Evolutionary conservation across 2,329 filamentous ascomycete species (phyloP).

Genomic region (Monilinia aucupariae): DNA sequence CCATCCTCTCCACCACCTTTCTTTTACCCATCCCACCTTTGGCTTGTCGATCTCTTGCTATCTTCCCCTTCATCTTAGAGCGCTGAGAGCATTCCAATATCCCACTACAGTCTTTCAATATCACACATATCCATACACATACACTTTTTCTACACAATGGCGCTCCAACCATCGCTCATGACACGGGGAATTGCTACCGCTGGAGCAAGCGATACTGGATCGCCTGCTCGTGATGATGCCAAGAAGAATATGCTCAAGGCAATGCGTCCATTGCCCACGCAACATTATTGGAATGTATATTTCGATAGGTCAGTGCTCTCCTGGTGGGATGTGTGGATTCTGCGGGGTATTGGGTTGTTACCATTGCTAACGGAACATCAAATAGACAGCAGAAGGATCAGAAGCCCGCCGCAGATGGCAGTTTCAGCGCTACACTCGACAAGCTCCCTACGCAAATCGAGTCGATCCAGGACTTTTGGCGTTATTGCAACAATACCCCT

Average conservation of each 20-base stretch:
- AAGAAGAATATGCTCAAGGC: constrained; percentile 79
- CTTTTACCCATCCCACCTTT: constrained; percentile 2
- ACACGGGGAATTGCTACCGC: constrained; percentile 59
- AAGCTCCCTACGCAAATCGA: constrained; percentile 63
- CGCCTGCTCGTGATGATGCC: constrained; percentile 70
- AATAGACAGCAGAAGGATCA: constrained; percentile 34
- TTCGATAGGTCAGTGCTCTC: constrained; percentile 50
- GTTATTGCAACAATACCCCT: constrained; percentile 75
- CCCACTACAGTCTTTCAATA: background rate
- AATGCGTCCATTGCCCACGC: constrained; percentile 66
- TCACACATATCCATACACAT: background rate
- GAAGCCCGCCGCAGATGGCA: constrained; percentile 34
- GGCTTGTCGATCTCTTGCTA: background rate
- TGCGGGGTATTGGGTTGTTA: background rate
- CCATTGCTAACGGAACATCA: background rate
- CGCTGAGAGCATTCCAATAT: background rate
- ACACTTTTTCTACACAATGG: constrained; percentile 40
- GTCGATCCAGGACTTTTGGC: constrained; percentile 80
- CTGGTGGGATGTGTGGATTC: background rate
- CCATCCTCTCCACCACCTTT: constrained; percentile 1
- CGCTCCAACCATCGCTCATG: constrained; percentile 52
- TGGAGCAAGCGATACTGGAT: constrained; percentile 55
- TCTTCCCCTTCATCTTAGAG: background rate
- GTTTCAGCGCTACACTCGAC: constrained; percentile 43
- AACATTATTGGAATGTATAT: constrained; percentile 74